Evolutionary conservation across 768 basidiomycete genomes (phyloP).

Genomic region (Tricholoma furcatifolium): DNA sequence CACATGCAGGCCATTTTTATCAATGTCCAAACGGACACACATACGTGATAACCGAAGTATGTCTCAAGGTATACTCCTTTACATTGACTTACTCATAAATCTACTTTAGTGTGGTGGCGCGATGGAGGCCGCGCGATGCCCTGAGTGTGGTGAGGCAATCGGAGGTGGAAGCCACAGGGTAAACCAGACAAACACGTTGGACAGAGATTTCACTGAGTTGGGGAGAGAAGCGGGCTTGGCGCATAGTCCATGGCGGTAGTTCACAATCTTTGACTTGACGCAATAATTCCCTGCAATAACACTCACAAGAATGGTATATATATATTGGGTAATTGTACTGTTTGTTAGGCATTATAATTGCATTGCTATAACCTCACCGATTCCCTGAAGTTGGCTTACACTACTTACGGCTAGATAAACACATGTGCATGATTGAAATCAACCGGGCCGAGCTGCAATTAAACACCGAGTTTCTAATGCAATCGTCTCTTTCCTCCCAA

Average conservation of each 20-base stretch:
- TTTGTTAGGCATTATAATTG: no score
- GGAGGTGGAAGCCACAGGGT: conserved; percentile 48
- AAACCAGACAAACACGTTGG: conserved; percentile 40
- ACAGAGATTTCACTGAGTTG: conserved; percentile 46
- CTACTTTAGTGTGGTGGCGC: conserved; percentile 56
- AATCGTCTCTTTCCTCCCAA: neutral
- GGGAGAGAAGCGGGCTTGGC: conserved; percentile 19
- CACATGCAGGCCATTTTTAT: conserved; percentile 44
- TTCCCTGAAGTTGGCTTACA: no score
- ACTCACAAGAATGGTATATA: no score
- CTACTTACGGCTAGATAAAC: no score
- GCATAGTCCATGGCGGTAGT: neutral
- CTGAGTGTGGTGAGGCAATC: conserved; percentile 55
- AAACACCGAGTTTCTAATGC: neutral
- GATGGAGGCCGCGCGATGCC: conserved; percentile 43
- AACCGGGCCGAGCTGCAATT: neutral
- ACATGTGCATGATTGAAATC: neutral
- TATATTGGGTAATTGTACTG: no score
- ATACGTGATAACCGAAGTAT: conserved; percentile 57
- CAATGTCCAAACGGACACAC: conserved; percentile 60
- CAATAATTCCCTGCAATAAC: no score
- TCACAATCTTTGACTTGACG: neutral
- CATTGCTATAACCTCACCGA: no score
- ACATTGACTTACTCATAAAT: neutral
- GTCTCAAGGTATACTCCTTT: conserved; percentile 3